Conservation (phyloP, 2,329 filamentous ascomycete genomes). For the Neonectria sp. region DNA sequence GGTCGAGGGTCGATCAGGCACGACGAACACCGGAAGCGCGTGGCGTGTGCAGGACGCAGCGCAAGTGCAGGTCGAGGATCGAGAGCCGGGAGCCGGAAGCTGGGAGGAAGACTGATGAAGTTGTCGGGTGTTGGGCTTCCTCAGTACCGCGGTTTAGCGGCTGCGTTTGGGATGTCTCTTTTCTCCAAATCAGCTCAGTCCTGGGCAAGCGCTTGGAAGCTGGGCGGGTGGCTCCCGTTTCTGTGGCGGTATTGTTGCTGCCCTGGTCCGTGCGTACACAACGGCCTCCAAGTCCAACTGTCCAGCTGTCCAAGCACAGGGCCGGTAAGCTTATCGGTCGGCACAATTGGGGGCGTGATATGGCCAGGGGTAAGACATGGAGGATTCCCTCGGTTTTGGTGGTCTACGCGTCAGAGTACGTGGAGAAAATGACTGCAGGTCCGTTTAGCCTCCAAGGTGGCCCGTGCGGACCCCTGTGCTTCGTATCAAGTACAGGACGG, state of each 20-base stretch:
- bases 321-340: conserved; percentile 32
- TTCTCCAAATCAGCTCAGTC: not conserved
- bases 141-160: conserved; percentile 8
- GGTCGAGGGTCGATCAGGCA: conserved; percentile 27
- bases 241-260: conserved; percentile 36
- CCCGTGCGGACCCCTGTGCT: not conserved
- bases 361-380: conserved; percentile 22
- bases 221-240: conserved; percentile 10
- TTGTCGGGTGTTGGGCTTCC: not conserved
- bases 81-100: not conserved
- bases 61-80: not conserved
- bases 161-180: conserved; percentile 1
- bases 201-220: not conserved
- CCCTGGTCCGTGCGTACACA: conserved; percentile 38
- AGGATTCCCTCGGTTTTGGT: not conserved
- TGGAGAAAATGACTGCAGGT: not conserved
- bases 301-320: conserved; percentile 23
- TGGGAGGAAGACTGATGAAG: not conserved
- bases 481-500: not conserved
- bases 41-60: conserved; percentile 21
- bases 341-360: conserved; percentile 5
- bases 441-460: not conserved
- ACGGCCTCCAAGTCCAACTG: conserved; percentile 29
- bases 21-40: conserved; percentile 39
- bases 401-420: not conserved